Percentiles rank a stretch among this genome's conserved stretches.
These are phyloP conservation scores for Tuber borchii DNA, from an alignment of 495 filamentous ascomycete species.

Conservation along the genomic window DNA sequence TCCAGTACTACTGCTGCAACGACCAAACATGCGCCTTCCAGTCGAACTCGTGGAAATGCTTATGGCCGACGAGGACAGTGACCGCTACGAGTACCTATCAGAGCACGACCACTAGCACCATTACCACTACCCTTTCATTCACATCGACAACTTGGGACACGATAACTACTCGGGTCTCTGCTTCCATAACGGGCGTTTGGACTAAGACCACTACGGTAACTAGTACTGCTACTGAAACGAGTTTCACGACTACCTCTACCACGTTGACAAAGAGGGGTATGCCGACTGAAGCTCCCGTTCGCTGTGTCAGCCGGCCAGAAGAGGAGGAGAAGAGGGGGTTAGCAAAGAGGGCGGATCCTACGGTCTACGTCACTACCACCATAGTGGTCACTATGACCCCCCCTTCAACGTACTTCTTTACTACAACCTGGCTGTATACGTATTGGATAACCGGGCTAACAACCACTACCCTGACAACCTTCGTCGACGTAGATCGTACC, in stretches of 20 bases:
- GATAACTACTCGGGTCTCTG: background rate
- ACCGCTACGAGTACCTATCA: background rate
- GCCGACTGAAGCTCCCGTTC: background rate
- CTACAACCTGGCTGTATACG: background rate
- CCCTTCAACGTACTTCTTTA: background rate
- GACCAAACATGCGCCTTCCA: background rate
- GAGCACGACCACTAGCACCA: background rate
- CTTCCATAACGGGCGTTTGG: background rate
- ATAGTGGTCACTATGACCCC: background rate
- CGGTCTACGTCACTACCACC: background rate
- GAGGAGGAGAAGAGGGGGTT: background rate
- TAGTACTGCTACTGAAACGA: background rate
- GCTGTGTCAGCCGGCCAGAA: background rate
- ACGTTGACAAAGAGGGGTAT: background rate
- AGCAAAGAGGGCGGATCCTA: background rate
- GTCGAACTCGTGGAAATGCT: background rate
- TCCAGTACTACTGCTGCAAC: background rate
- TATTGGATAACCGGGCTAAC: background rate
- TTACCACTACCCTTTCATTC: background rate
- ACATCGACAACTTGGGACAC: background rate
- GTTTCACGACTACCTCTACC: background rate
- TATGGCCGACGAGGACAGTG: background rate
- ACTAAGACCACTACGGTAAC: background rate
- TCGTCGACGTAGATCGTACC: background rate
- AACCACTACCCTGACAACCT: background rate